Percentiles rank a stretch among this genome's conserved stretches.
Evolutionary conservation across 345 rosid genomes (phyloP).

Genomic region (Cochlearia excelsa): DNA sequence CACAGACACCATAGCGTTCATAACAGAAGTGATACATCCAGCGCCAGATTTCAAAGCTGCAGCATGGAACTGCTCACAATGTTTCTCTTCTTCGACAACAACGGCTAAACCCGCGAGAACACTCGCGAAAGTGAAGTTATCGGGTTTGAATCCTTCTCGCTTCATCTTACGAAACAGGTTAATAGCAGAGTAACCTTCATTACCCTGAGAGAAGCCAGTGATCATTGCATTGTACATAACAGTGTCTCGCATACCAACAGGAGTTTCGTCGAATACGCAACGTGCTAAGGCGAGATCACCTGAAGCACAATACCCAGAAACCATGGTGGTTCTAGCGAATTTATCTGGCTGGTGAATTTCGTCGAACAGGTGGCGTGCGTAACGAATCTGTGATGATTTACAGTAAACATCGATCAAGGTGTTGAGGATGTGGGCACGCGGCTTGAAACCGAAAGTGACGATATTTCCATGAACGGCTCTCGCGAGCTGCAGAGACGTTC

Average conservation of each 20-base stretch:
- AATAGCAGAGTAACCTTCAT: constrained; percentile 34
- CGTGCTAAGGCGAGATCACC: constrained; percentile 24
- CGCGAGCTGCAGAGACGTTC: constrained; percentile 32
- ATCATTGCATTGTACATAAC: constrained; percentile 41
- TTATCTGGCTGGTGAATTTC: constrained; percentile 33
- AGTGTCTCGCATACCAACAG: constrained; percentile 35
- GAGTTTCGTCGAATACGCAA: constrained; percentile 23
- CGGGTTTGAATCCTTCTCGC: constrained; percentile 33
- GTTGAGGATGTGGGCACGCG: constrained; percentile 38
- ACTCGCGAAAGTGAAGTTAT: constrained; percentile 36
- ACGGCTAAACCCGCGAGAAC: constrained; percentile 29
- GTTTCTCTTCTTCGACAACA: constrained; percentile 33
- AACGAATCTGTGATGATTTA: constrained; percentile 30
- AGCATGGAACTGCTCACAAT: constrained; percentile 36
- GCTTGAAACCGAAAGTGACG: constrained; percentile 35
- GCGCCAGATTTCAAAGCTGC: constrained; percentile 36
- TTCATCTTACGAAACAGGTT: constrained; percentile 30
- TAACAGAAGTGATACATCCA: constrained; percentile 31
- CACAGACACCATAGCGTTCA: constrained; percentile 35
- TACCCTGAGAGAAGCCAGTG: constrained; percentile 31
- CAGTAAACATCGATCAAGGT: constrained; percentile 37
- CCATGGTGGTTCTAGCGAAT: constrained; percentile 42
- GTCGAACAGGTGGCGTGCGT: constrained; percentile 39
- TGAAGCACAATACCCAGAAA: constrained; percentile 33
- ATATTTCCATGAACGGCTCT: constrained; percentile 34